phyloP scores from a whole-genome alignment of 108 stramenopile species.

The Craspedostauros australis region DNA sequence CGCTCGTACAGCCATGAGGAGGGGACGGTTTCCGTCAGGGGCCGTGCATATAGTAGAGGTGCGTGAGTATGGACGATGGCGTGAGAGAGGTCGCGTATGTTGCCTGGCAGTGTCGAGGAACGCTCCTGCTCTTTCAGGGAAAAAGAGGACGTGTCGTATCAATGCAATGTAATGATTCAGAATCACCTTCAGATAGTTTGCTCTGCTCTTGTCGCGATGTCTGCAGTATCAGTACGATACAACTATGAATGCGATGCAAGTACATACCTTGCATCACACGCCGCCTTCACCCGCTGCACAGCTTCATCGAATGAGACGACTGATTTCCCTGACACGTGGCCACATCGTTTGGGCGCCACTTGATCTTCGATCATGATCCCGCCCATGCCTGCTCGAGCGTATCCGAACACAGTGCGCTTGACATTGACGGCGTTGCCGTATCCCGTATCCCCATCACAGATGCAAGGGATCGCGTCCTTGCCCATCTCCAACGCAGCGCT shows the following conservation, averaged over 20 bases:
- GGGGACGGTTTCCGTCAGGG: not conserved
- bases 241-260: not conserved
- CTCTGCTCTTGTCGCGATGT: too few relatives aligned
- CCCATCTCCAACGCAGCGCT: slow-evolving; percentile 64
- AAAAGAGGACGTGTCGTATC: not conserved
- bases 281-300: slow-evolving; percentile 82
- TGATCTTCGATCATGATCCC: slow-evolving; percentile 98
- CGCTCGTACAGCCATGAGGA: not conserved
- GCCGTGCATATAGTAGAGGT: too few relatives aligned
- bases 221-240: not conserved
- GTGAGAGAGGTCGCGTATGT: not conserved
- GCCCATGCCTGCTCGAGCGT: slow-evolving; percentile 89
- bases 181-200: too few relatives aligned
- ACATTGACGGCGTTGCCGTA: slow-evolving; percentile 95
- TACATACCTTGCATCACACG: slow-evolving; percentile 81
- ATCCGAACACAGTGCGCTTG: slow-evolving; percentile 82
- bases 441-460: slow-evolving; percentile 96
- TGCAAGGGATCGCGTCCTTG: slow-evolving; percentile 81
- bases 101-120: too few relatives aligned
- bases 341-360: slow-evolving; percentile 89
- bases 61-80: not conserved
- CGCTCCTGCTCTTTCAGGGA: too few relatives aligned
- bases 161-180: too few relatives aligned
- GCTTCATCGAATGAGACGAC: slow-evolving; percentile 87
- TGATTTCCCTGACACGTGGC: slow-evolving; percentile 92